These are phyloP conservation scores for Kluyveromyces dobzhanskii DNA, from an alignment of 805 yeast species.

Conservation along the genomic window DNA sequence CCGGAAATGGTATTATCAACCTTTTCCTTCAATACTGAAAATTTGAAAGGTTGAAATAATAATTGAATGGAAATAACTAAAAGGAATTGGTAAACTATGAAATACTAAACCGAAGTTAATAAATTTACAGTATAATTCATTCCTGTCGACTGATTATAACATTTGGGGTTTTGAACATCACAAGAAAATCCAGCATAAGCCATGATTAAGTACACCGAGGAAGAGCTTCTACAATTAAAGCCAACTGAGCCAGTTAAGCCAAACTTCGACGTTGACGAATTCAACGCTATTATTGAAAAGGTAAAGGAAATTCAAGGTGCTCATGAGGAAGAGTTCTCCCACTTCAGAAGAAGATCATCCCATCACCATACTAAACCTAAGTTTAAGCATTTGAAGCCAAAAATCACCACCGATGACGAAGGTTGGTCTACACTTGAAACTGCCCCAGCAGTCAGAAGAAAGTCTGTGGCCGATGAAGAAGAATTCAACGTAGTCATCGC, in stretches of 20 bases:
- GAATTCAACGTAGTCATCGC: constrained; percentile 33
- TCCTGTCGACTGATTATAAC: no score
- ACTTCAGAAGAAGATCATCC: constrained; percentile 50
- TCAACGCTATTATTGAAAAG: constrained; percentile 56
- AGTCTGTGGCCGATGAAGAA: constrained; percentile 30
- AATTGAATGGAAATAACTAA: no score
- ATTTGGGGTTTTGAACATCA: no score
- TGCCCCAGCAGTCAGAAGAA: constrained; percentile 26
- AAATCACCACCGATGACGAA: constrained; percentile 56
- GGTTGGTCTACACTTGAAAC: constrained; percentile 73
- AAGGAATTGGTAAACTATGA: no score
- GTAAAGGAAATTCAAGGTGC: constrained; percentile 42
- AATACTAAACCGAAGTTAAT: no score
- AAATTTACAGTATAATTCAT: no score
- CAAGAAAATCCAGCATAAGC: no score
- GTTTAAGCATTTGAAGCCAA: constrained; percentile 48
- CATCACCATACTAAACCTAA: constrained; percentile 40
- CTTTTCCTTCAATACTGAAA: no score
- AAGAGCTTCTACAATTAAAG: constrained; percentile 53
- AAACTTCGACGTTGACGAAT: constrained; percentile 55
- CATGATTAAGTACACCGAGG: constrained; percentile 61
- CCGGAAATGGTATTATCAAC: no score
- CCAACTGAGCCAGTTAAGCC: constrained; percentile 51
- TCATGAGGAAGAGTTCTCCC: constrained; percentile 30
- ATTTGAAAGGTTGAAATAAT: no score